Percentiles rank a stretch among this genome's conserved stretches.
These are phyloP conservation scores for Agastache rugosa DNA, from an alignment of 257 asterid genomes.

Conservation along the genomic window DNA sequence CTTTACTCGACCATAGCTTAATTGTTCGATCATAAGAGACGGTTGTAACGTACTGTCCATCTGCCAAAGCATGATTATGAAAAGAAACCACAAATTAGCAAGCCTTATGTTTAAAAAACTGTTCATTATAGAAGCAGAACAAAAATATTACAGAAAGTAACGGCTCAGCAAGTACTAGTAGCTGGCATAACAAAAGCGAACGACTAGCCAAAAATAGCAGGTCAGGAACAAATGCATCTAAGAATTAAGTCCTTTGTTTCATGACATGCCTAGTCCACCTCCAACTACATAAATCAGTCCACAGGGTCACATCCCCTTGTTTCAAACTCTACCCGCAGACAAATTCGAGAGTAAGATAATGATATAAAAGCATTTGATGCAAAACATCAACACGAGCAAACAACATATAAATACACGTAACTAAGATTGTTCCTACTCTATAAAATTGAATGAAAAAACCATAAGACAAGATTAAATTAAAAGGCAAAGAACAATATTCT, in stretches of 20 bases:
- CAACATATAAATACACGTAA: background rate
- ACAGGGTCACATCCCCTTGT: background rate
- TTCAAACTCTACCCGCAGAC: no score
- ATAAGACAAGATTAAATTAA: background rate
- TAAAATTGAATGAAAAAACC: background rate
- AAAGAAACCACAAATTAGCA: background rate
- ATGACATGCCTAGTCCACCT: background rate
- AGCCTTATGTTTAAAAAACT: background rate
- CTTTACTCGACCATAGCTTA: conserved; percentile 80
- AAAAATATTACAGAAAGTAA: background rate
- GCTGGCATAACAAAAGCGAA: background rate
- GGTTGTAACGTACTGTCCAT: conserved; percentile 77
- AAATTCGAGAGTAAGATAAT: no score
- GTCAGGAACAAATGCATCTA: background rate
- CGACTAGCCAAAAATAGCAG: background rate
- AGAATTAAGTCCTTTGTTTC: background rate
- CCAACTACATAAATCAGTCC: background rate
- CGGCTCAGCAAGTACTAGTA: background rate
- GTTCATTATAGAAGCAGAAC: background rate
- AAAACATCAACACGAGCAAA: background rate
- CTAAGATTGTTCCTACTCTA: background rate
- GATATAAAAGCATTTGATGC: background rate
- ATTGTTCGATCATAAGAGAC: conserved; percentile 95
- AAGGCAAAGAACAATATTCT: background rate
- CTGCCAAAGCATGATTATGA: conserved; percentile 45